A percentile compares a stretch with the other conserved stretches of the same genome.
Evolutionary conservation across 805 yeast genomes (phyloP).

Genomic region (Candida maris): DNA sequence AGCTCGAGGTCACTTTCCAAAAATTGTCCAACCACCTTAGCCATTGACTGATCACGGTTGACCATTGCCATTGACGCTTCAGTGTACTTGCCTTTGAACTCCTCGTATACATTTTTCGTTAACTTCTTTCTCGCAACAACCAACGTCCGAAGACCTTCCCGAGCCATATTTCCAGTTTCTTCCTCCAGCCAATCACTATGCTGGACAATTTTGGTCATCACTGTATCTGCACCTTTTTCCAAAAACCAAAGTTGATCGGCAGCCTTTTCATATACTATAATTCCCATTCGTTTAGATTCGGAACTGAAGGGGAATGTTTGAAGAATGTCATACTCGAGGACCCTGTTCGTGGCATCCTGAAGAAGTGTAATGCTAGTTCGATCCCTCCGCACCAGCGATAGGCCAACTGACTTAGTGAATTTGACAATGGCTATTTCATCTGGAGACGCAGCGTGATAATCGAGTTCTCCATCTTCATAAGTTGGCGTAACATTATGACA

Average conservation of each 20-base stretch:
- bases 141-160: constrained; percentile 94
- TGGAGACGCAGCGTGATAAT: constrained; percentile 97
- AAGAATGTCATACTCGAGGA: constrained; percentile 59
- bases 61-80: constrained; percentile 76
- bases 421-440: constrained; percentile 97
- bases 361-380: constrained; percentile 66
- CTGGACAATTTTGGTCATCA: constrained; percentile 80
- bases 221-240: constrained; percentile 95
- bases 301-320: constrained; percentile 93
- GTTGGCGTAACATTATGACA: constrained; percentile 98
- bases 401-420: constrained; percentile 83
- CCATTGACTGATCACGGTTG: constrained; percentile 75
- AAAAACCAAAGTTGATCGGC: constrained; percentile 78
- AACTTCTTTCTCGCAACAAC: constrained; percentile 87
- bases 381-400: constrained; percentile 77
- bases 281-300: constrained; percentile 95
- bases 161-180: constrained; percentile 95
- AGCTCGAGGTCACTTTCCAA: constrained; percentile 83
- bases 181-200: constrained; percentile 95
- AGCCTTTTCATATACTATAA: constrained; percentile 61
- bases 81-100: constrained; percentile 60
- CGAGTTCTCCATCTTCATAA: constrained; percentile 65
- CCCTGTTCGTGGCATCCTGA: constrained; percentile 55
- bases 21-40: constrained; percentile 58
- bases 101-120: constrained; percentile 48